These are phyloP conservation scores for Leonotis leonurus DNA, from an alignment of 257 asterid genomes.

Conservation along the genomic window DNA sequence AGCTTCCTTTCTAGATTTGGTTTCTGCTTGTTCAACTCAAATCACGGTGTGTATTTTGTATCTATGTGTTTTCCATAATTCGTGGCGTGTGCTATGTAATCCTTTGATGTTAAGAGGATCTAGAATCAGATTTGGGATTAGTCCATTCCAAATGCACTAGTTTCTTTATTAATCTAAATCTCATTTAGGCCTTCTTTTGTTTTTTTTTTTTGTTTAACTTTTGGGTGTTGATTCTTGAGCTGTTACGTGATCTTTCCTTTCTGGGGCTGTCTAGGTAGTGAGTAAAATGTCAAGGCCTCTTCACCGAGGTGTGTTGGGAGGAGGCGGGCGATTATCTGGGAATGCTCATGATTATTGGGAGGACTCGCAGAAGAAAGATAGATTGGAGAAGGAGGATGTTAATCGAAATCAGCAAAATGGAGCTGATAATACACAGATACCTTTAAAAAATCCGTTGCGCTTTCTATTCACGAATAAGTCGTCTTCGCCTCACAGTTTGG, in stretches of 20 bases:
- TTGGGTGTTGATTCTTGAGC: neutral
- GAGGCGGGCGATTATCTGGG: constrained; percentile 55
- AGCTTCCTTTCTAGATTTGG: constrained; percentile 10
- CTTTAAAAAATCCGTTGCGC: constrained; percentile 50
- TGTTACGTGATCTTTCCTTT: constrained; percentile 15
- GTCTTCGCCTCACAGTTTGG: constrained; percentile 48
- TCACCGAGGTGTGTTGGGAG: constrained; percentile 74
- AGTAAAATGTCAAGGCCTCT: constrained; percentile 79
- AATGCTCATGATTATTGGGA: constrained; percentile 56
- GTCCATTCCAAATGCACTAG: neutral
- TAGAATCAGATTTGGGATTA: constrained; percentile 19
- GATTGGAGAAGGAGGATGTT: constrained; percentile 63
- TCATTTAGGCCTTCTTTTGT: neutral
- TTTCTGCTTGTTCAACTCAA: constrained; percentile 1
- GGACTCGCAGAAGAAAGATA: constrained; percentile 82
- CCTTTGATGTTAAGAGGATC: neutral
- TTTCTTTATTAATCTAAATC: neutral
- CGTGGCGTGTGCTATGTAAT: neutral
- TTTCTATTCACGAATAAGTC: constrained; percentile 44
- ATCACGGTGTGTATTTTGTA: constrained; percentile 15
- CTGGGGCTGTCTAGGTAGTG: constrained; percentile 41
- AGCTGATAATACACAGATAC: constrained; percentile 23
- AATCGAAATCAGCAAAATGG: constrained; percentile 24
- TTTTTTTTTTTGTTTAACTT: neutral
- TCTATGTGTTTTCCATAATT: neutral